Evolutionary conservation across 768 basidiomycete genomes (phyloP), one percentile per base, ranked within the genome.

Genomic region (Pluteus cervinus): DNA sequence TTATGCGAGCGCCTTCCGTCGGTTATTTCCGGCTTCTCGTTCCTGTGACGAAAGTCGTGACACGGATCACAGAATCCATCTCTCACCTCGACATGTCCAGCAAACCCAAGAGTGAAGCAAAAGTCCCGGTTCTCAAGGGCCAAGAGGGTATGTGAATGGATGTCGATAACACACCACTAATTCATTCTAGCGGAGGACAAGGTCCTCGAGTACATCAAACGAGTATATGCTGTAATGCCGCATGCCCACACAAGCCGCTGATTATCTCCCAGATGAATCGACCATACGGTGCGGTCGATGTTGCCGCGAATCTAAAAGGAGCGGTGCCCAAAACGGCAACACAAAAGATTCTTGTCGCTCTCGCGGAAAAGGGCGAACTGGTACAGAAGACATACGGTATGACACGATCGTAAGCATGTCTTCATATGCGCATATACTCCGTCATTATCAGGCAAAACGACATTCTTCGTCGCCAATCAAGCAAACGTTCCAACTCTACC

Each of bases 231-330:
- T 36, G 7, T 24, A 14, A 39, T 26, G 28, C 25, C 39, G 39
- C 36, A 12, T 32, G 28, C 28, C 29, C 15, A 32, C 24, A 25
- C 32, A 24, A 43, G 33, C 26, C 22, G 22, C 24, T 24, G 35
- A 38, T 36, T 41, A 21, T 17, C 30, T 24, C 30, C 24, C 50
- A 91, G 87, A 87, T 90, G 77, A 94, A 94, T 58, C 74, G 90
- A n/a, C 90, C 90, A 5, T 93, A 82, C 51, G 90, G 90, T 6
- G 89, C 88, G 43, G 90, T 92, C 24, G 91, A 96, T 55, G 81
- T 94, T 4, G 74, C 86, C 11, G 87, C 90, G 7, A 96, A 96
- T 60, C 63, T 96, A 21, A 93, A 93, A 58, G 87, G 87, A 35
- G 81, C 82, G 7, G 81, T 94, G 4, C 79, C 87, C 5, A 96